Percentiles rank a stretch among this genome's conserved stretches.
Evolutionary conservation across 73 alveolate species (phyloP).

Genomic region (Tetrahymena borealis): DNA sequence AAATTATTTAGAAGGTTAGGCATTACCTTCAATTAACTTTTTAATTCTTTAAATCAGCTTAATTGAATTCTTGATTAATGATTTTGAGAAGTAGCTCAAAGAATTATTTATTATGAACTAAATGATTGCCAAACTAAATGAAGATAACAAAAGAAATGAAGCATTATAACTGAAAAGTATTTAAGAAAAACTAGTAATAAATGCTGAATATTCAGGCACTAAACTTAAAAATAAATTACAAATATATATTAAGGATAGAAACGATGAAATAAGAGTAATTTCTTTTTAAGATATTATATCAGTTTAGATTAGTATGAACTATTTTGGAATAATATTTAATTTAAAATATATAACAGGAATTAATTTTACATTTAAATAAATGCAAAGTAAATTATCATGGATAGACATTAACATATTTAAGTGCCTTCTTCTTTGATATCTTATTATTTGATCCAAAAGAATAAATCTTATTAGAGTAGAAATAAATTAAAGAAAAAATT

Average conservation of each 20-base stretch:
- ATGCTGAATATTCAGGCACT: background rate
- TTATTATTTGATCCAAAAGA: background rate
- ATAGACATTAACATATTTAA: background rate
- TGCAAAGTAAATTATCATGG: background rate
- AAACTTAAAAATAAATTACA: background rate
- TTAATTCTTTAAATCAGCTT: background rate
- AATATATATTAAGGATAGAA: background rate
- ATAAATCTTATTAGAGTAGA: background rate
- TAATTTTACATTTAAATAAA: background rate
- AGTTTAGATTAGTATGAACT: too few species aligned
- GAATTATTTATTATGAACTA: background rate
- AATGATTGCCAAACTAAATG: background rate
- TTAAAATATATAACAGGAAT: background rate
- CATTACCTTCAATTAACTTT: background rate
- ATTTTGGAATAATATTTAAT: too few species aligned
- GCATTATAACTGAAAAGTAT: background rate
- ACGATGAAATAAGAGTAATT: background rate
- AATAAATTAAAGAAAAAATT: background rate
- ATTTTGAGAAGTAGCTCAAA: background rate
- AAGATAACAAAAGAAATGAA: background rate
- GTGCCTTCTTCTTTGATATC: background rate
- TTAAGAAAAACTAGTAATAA: background rate
- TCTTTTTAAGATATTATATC: too few species aligned
- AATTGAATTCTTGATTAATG: background rate
- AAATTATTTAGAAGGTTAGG: background rate